Evolutionary conservation across 257 asterid genomes (phyloP), one percentile per base, ranked within the genome.

Genomic region (Fraxinus excelsior): DNA sequence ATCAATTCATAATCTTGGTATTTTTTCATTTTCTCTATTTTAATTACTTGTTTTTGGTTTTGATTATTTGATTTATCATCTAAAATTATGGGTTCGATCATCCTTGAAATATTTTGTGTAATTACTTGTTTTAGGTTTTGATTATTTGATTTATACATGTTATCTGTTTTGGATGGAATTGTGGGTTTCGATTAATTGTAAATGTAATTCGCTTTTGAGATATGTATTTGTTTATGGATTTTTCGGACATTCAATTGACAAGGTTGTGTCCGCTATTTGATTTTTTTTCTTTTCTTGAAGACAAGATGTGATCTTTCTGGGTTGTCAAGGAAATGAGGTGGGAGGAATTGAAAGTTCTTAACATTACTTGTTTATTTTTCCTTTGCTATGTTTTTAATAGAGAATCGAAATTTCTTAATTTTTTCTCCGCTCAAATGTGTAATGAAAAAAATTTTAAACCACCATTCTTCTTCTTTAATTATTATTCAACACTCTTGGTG

Each of bases 211-310:
- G 23, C 23, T 49, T 53, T 4, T 56, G 75, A 79, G 83, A 84
- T 86, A 83, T 56, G 76, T 40, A 72, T 37, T 72, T 67, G 28
- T 42, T 72, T 60, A 35, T 70, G 81, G 70, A 25, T 51, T 74
- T 73, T 74, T 56, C 34, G 68, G 80, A 40, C 74, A 76, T 80
- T 64, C 78, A 75, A 46, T 72, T 82, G 82, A 71, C 76, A 32
- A 38, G 38, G 51, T 35, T 80, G 81, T 49, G 66, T 68, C 76
- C 35, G 73, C 64, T 70, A 51, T 37, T 38, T 74, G 25, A 0
- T 78, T 64, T n/a, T n/a, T 4, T 74, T 23, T 73, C 23, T 71
- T 28, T 46, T 78, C 46, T 23, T 12, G 73, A 35, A 72, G 75
- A 69, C 67, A 76, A 53, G 38, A 38, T 78, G 44, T 80, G 84